phyloP scores from a whole-genome alignment of 495 filamentous ascomycete species.

The Penicillium mononematosum region DNA sequence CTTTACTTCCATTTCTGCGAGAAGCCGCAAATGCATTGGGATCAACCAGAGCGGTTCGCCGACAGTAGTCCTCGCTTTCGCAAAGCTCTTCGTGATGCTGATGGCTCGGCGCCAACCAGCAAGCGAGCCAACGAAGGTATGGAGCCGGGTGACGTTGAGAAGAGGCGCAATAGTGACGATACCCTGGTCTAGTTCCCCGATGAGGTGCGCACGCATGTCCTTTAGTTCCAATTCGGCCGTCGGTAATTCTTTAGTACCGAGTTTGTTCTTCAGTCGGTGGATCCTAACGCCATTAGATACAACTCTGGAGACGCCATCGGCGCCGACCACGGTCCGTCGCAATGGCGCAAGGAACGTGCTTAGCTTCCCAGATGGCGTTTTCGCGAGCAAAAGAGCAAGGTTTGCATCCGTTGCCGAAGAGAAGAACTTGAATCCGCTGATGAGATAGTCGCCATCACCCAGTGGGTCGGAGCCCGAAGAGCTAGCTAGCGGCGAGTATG shows the following conservation, averaged over 20 bases:
- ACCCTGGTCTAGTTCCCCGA: constrained; percentile 63
- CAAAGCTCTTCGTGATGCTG: constrained; percentile 58
- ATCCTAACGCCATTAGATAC: constrained; percentile 63
- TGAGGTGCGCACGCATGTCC: constrained; percentile 60
- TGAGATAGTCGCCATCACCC: constrained; percentile 36
- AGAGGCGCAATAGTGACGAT: constrained; percentile 64
- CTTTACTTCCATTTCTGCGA: constrained; percentile 53
- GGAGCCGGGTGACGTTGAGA: constrained; percentile 67
- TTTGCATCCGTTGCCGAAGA: constrained; percentile 71
- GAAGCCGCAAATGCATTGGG: constrained; percentile 59
- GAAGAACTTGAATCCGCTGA: constrained; percentile 77
- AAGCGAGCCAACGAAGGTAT: constrained; percentile 58
- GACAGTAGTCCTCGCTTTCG: constrained; percentile 51
- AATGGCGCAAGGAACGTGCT: constrained; percentile 69
- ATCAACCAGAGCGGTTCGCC: constrained; percentile 53
- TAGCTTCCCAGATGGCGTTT: constrained; percentile 52
- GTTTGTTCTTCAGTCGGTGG: constrained; percentile 66
- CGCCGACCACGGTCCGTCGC: constrained; percentile 39
- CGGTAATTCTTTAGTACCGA: constrained; percentile 66
- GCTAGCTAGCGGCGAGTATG: constrained; percentile 28
- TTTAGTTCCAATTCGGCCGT: constrained; percentile 68
- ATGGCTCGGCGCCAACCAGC: constrained; percentile 60
- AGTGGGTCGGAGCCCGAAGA: constrained; percentile 11
- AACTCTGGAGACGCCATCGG: constrained; percentile 24
- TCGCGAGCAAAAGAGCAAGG: constrained; percentile 69